Conservation (phyloP, 2,329 filamentous ascomycete species). For the Sporothrix protearum region DNA sequence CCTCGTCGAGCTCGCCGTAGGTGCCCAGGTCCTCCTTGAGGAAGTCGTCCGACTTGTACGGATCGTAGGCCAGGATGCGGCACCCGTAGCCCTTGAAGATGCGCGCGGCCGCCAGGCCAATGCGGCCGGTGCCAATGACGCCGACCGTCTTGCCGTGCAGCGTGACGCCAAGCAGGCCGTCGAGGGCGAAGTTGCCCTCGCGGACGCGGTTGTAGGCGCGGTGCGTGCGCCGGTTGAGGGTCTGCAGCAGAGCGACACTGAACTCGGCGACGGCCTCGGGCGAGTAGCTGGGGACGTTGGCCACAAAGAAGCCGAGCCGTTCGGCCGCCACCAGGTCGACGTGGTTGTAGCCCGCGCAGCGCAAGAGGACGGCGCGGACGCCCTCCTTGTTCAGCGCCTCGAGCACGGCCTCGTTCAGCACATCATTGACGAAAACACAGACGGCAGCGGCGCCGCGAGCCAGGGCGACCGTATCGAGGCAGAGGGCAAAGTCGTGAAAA, state of each 20-base stretch:
- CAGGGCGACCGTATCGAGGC: conserved; percentile 53
- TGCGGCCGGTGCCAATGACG: conserved; percentile 61
- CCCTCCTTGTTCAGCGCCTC: conserved; percentile 47
- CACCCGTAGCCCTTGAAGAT: conserved; percentile 66
- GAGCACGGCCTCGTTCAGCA: conserved; percentile 50
- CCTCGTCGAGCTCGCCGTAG: conserved; percentile 52
- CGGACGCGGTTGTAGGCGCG: conserved; percentile 65
- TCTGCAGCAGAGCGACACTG: conserved; percentile 63
- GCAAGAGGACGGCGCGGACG: conserved; percentile 58
- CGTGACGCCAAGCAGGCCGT: conserved; percentile 60
- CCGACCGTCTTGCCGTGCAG: conserved; percentile 64
- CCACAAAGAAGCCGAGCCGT: conserved; percentile 55
- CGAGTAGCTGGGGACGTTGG: conserved; percentile 65
- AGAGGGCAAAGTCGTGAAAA: conserved; percentile 58
- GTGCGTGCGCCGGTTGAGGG: conserved; percentile 64
- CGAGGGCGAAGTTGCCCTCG: conserved; percentile 64
- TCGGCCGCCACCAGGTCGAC: conserved; percentile 58
- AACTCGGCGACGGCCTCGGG: conserved; percentile 69
- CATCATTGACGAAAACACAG: conserved; percentile 68
- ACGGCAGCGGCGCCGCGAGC: conserved; percentile 53
- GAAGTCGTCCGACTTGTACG: conserved; percentile 50
- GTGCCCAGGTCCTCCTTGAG: conserved; percentile 42
- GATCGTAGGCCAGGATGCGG: conserved; percentile 58
- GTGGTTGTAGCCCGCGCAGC: conserved; percentile 67
- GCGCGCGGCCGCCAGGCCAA: conserved; percentile 58